These are phyloP conservation scores for Xylaria bambusicola DNA, from an alignment of 495 filamentous ascomycete genomes.

Conservation along the genomic window DNA sequence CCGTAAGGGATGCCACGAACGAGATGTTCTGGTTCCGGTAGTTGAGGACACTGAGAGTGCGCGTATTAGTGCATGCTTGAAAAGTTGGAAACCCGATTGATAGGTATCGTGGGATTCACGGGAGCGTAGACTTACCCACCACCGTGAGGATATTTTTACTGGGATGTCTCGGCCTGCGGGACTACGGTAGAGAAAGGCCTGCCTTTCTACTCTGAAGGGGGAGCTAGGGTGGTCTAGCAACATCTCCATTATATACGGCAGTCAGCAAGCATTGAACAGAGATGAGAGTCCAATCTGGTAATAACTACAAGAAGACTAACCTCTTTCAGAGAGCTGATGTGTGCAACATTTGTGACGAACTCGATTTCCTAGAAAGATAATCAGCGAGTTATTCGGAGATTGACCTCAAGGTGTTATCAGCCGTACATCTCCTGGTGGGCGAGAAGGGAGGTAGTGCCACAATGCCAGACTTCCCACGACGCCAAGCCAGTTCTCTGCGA, in stretches of 20 bases:
- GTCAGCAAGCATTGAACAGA: too few relatives aligned
- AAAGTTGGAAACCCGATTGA: too few relatives aligned
- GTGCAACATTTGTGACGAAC: conserved; percentile 28
- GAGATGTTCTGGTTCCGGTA: conserved; percentile 21
- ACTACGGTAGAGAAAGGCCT: conserved; percentile 22
- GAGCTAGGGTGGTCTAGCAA: conserved; percentile 25
- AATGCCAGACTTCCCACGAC: conserved; percentile 29
- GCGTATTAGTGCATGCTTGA: not conserved
- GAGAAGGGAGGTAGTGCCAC: conserved; percentile 30
- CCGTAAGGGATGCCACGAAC: conserved; percentile 21
- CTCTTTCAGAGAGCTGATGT: conserved; percentile 23
- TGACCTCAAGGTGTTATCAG: too few relatives aligned
- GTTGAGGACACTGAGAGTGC: conserved; percentile 25
- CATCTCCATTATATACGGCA: too few relatives aligned
- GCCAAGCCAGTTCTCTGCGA: conserved; percentile 24
- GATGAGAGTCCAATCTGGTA: too few relatives aligned
- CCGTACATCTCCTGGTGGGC: too few relatives aligned
- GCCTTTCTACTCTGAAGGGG: conserved; percentile 24
- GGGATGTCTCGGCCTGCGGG: conserved; percentile 21
- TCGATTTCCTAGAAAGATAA: conserved; percentile 24
- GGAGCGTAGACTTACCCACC: conserved; percentile 30
- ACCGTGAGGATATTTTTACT: conserved; percentile 25
- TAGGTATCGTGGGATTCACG: not conserved
- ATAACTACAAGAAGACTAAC: too few relatives aligned
- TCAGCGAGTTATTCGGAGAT: not conserved